Percentiles rank a stretch among this genome's conserved stretches.
phyloP scores from a whole-genome alignment of 305 asterid genomes.

The Fraxinus floribunda region DNA sequence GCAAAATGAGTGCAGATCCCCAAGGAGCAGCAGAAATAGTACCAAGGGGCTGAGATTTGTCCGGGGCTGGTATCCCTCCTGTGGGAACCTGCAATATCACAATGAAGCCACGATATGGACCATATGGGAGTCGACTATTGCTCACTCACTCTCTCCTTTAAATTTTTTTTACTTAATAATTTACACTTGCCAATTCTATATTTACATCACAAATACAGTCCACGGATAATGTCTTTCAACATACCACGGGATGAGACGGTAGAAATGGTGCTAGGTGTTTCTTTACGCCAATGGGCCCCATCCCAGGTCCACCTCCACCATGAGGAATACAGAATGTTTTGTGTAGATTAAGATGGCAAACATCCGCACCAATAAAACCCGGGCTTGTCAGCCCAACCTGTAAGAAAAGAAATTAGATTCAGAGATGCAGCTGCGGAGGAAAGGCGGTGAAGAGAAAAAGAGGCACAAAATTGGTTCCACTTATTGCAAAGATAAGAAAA shows the following conservation, averaged over 20 bases:
- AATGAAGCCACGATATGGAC: not conserved
- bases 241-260: conserved; percentile 61
- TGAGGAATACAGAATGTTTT: conserved; percentile 64
- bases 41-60: conserved; percentile 44
- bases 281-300: conserved; percentile 66
- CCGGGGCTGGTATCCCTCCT: conserved; percentile 45
- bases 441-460: not conserved
- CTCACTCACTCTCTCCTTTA: not conserved
- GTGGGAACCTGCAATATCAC: conserved; percentile 1
- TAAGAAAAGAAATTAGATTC: not conserved
- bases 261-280: conserved; percentile 53
- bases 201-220: not conserved
- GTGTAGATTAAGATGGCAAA: conserved; percentile 60
- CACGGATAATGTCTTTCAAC: not conserved
- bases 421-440: not conserved
- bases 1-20: conserved; percentile 60
- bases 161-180: not conserved
- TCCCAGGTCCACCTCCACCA: conserved; percentile 65
- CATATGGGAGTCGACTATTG: not conserved
- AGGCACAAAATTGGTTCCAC: not conserved
- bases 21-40: conserved; percentile 59
- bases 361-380: conserved; percentile 58
- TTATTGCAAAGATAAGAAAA: not conserved
- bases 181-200: not conserved
- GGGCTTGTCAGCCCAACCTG: conserved; percentile 62